Base-by-base conservation (phyloP, 2,329 filamentous ascomycete species). In the Cladosporium sp. region DNA sequence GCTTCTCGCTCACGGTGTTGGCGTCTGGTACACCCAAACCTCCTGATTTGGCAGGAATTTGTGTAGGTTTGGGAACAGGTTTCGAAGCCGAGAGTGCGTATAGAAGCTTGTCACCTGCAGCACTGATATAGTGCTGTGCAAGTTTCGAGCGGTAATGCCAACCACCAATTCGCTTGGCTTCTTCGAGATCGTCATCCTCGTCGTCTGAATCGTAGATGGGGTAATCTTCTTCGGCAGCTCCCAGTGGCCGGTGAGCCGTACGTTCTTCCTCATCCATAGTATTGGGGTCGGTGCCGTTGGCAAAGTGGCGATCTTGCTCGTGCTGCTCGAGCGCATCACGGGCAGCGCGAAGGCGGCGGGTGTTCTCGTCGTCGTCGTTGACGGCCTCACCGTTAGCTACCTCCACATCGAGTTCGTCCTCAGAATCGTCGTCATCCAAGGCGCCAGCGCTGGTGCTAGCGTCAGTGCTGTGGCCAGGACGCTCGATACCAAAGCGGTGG, bases 131-230 rank as follows among this genome's bases (percentile, higher is more conserved):
- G 30, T 74, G 70, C 61, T 76, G 74, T 19, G 76, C 69, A 60
- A 78, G 70, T 34, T 85, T 82, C 28, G 80, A 80, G 64, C 85
- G 86, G 73, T 95, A 96, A 19, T 85, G 82, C 81, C 86, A 87
- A 20, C 90, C 90, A 22, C 92, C 91, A 38, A 89, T 78, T 38
- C 87, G 81, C 59, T 87, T 85, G 0, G 92, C 91, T 70, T 91
- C 88, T 71, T 93, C 90, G 4, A 95, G 77, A 55, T 85, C 84
- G 59, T 92, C 88, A 37, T 86, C 83, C 58, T 88, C 85, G 55
- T 91, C 85, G 3, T 89, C 88, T 0, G 92, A 96, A 70, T 99
- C 94, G 74, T 99, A 99, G 14, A 97, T 78, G 1, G 89, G 88
- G 67, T 89, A 95, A 64, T 92, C 89, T 22, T 91, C 87, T 34